Evolutionary conservation across 1,284 basidiomycete genomes (phyloP), one percentile per base, ranked within the genome.

Genomic region (Kwoniella shivajii): DNA sequence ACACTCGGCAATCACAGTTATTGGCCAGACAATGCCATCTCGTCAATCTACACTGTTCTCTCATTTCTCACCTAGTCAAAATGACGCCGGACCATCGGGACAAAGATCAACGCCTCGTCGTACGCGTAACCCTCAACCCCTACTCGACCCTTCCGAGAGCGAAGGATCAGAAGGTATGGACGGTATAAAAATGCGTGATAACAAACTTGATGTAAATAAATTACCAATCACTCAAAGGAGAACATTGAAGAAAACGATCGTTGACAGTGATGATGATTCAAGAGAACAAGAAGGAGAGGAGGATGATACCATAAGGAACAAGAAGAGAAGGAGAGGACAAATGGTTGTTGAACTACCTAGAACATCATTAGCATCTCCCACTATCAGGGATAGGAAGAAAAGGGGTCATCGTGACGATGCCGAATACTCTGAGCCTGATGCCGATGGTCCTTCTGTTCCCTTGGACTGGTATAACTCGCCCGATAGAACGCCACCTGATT

Each of bases 151-250:
- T 9, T 48, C 50, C 6, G 59, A 54, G 5, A 56, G 50, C 22
- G 62, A 64, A 37, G 62, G 59, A 2, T 61, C 59, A 18, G 56
- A 61, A 27, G 62, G 58, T 11, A 30, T 64, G 34, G 50, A 38
- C 14, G 38, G 46, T 27, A 54, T 64, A 24, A 44, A 42, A 26
- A 31, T 60, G 26, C 46, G 42, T 20, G 52, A 43, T 4, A 31
- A 26, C 22, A 50, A 47, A 27, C 37, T 31, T n/a, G 38, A 24
- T 18, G 39, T 34, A 9, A 26, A 24, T 6, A 30, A 24, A 16
- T n/a, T 44, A 42, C 58, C 57, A 37, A 45, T 41, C 22, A 58
- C 44, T 18, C 45, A 54, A 27, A 38, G 41, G 22, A 47, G 60
- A 24, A 44, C 29, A 1, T 18, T 41, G 16, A 59, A 43, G 34